Conservation (phyloP, 495 filamentous ascomycete genomes). For the Xylaria intraflava region DNA sequence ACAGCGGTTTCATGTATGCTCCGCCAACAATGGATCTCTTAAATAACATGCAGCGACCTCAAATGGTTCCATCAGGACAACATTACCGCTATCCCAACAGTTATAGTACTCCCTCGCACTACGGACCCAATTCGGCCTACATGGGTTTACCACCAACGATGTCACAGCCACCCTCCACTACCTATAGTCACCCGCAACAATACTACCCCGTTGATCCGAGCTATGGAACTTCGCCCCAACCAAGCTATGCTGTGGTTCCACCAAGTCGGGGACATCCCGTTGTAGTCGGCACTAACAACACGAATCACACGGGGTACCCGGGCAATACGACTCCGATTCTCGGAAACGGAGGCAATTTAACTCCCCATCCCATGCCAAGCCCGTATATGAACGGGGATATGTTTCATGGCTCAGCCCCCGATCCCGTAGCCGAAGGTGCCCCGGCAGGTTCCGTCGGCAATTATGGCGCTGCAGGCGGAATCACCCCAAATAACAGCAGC, state of each 20-base stretch:
- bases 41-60: not conserved
- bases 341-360: slow-evolving; percentile 4
- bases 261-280: not conserved
- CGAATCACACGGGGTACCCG: not conserved
- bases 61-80: not conserved
- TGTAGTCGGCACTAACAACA: not conserved
- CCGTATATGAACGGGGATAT: slow-evolving; percentile 11
- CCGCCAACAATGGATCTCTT: no score
- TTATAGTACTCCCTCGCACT: not conserved
- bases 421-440: not conserved
- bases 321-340: not conserved
- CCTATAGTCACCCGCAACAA: not conserved
- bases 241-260: not conserved
- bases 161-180: not conserved
- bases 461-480: not conserved
- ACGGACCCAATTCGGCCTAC: not conserved
- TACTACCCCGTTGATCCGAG: not conserved
- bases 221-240: not conserved
- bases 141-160: not conserved
- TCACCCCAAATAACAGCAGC: not conserved
- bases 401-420: slow-evolving; percentile 7
- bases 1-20: not conserved
- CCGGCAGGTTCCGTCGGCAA: not conserved
- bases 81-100: not conserved
- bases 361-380: not conserved